Evolutionary conservation across 2,329 filamentous ascomycete genomes (phyloP).

Genomic region (Colletotrichum zoysiae): DNA sequence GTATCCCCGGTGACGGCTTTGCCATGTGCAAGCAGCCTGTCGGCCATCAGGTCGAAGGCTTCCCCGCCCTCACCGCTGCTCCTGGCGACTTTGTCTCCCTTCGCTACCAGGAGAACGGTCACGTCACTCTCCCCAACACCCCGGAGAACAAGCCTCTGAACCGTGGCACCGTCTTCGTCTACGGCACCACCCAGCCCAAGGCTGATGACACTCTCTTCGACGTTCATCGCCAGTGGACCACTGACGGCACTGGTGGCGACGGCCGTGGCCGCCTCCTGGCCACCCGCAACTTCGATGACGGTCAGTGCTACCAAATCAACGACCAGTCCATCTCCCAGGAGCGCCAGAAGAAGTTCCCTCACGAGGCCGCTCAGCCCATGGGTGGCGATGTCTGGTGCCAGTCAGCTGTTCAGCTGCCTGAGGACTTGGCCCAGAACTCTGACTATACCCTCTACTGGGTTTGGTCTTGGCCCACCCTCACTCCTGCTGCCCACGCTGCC

Average conservation of each 20-base stretch:
- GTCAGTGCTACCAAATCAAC: conserved; percentile 88
- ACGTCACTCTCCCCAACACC: conserved; percentile 72
- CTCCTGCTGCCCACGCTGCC: conserved; percentile 55
- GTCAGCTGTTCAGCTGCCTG: conserved; percentile 81
- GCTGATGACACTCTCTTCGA: conserved; percentile 64
- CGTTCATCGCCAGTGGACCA: conserved; percentile 83
- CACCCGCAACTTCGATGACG: conserved; percentile 88
- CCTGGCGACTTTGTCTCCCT: conserved; percentile 75
- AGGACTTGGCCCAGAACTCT: conserved; percentile 70
- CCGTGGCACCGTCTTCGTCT: conserved; percentile 80
- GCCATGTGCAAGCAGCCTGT: conserved; percentile 26
- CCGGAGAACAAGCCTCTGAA: conserved; percentile 72
- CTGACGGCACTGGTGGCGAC: conserved; percentile 84
- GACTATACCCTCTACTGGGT: conserved; percentile 93
- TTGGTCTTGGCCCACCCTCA: conserved; percentile 88
- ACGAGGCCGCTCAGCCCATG: conserved; percentile 62
- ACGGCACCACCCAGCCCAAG: conserved; percentile 74
- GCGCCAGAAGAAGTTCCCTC: conserved; percentile 69
- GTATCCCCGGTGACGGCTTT: conserved; percentile 68
- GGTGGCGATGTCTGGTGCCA: conserved; percentile 81
- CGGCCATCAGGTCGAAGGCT: conserved; percentile 49
- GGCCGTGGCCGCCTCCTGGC: conserved; percentile 80
- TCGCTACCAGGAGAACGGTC: conserved; percentile 80
- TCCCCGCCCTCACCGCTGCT: conserved; percentile 71
- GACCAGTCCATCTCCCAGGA: conserved; percentile 65